Conservation (phyloP, 2,329 filamentous ascomycete species). For the Cadophora sp. region DNA sequence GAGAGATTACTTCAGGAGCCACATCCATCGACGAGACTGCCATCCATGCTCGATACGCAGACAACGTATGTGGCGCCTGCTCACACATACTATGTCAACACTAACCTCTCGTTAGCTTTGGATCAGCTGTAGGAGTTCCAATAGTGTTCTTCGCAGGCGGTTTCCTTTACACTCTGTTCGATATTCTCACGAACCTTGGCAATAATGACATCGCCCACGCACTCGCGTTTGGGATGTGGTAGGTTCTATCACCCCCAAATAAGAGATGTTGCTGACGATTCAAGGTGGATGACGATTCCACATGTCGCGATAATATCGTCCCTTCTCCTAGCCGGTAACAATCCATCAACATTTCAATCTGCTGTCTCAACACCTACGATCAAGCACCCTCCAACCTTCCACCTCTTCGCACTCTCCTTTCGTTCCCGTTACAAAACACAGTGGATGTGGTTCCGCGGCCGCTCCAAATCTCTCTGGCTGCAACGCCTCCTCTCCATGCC, state of each 20-base stretch:
- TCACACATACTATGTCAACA: neutral
- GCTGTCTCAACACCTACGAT: neutral
- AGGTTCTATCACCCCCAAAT: no score
- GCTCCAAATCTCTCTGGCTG: slow-evolving; percentile 20
- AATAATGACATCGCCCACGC: slow-evolving; percentile 32
- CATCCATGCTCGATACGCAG: slow-evolving; percentile 6
- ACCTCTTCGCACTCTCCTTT: slow-evolving; percentile 18
- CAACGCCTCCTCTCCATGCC: neutral
- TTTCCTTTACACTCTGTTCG: slow-evolving; percentile 29
- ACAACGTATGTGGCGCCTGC: neutral
- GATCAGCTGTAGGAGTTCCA: slow-evolving; percentile 32
- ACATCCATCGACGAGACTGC: slow-evolving; percentile 7
- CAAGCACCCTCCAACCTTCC: neutral
- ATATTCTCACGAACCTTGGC: slow-evolving; percentile 20
- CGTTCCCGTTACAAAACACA: slow-evolving; percentile 19
- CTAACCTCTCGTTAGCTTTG: slow-evolving; percentile 21
- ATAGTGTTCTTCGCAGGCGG: slow-evolving; percentile 36
- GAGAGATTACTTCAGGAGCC: slow-evolving; percentile 9
- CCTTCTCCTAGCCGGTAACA: slow-evolving; percentile 28
- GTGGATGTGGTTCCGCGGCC: slow-evolving; percentile 22
- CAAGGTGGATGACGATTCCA: slow-evolving; percentile 32
- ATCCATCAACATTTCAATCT: slow-evolving; percentile 24
- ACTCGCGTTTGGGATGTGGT: slow-evolving; percentile 27
- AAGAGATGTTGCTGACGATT: no score
- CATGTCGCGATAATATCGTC: slow-evolving; percentile 28